phyloP scores from a whole-genome alignment of 2,329 filamentous ascomycete genomes.

The Clarireedia monteithiana region DNA sequence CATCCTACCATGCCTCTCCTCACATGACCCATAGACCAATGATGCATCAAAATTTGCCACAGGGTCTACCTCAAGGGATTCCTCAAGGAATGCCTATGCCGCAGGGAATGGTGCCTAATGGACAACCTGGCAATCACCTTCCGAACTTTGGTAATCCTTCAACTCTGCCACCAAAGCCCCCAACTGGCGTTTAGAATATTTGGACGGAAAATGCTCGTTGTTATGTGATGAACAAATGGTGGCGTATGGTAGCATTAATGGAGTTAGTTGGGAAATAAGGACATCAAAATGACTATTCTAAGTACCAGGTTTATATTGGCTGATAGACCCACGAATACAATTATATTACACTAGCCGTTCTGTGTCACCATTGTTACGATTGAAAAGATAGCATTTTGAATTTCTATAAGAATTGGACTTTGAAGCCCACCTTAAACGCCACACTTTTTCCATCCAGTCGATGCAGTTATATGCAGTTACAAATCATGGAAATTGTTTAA shows the following conservation, averaged over 20 bases:
- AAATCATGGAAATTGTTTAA: conserved; percentile 19
- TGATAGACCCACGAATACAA: conserved; percentile 27
- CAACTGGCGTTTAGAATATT: conserved; percentile 31
- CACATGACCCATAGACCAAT: conserved; percentile 29
- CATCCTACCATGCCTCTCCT: conserved; percentile 31
- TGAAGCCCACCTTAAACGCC: conserved; percentile 40
- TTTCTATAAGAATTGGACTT: conserved; percentile 23
- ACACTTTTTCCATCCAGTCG: conserved; percentile 30
- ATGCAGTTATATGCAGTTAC: conserved; percentile 24
- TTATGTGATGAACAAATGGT: conserved; percentile 24
- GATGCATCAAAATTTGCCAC: conserved; percentile 29
- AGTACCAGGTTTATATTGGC: conserved; percentile 25
- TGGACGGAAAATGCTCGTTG: conserved; percentile 10
- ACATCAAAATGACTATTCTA: conserved; percentile 24
- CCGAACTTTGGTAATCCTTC: conserved; percentile 49
- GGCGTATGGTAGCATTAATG: conserved; percentile 31
- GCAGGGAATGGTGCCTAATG: conserved; percentile 23
- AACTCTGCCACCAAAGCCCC: conserved; percentile 47
- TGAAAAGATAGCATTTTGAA: conserved; percentile 5
- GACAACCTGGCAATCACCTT: conserved; percentile 37
- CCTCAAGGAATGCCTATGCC: conserved; percentile 20
- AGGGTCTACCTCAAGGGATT: conserved; percentile 20
- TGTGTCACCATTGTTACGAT: not conserved
- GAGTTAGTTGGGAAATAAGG: conserved; percentile 26
- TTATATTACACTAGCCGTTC: not conserved